Base-by-base conservation (phyloP, 768 basidiomycete genomes). In the Lepiota brunneoincarnata region DNA sequence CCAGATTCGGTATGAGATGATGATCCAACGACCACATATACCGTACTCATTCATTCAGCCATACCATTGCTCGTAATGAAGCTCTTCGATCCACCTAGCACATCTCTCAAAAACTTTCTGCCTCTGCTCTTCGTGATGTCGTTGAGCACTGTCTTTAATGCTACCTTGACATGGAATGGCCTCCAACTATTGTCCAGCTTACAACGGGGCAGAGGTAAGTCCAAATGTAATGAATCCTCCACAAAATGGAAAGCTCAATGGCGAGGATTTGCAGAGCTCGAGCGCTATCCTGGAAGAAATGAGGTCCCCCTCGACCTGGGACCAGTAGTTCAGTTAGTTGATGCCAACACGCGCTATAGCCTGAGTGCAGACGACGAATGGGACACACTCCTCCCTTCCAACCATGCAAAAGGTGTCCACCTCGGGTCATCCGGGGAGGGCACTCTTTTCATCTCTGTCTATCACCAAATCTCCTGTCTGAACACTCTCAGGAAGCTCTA, bases 401-500 rank as follows among this genome's bases (percentile, higher is more conserved):
- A 50, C 17, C 38, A 50, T 35, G 39, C 28, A 3, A 31, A 41
- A 17, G 55, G 55, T 4, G 17, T 47, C 34, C 51, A 38, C 14
- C 43, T 52, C 24, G 17, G 23, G 15, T 37, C 44, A 21, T 15
- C 50, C 0, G 17, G 21, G n/a, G 40, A 35, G 31, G 40, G 28
- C 9, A 14, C 10, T 2, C n/a, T 42, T 4, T 51, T 24, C 28
- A 48, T 57, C 36, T 39, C 55, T 10, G 41, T 51, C 42, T 51
- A 56, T 28, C 49, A 56, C 18, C 55, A 56, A 17, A 20, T 56
- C 20, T 56, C 42, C n/a, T 56, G 55, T 42, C 38, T 56, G 34
- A 51, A 51, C 42, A 43, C 37, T 20, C 49, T 56, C 10, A 28
- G 55, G 17, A 21, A 56, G 36, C 21, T 56, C 9, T 51, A 50